phyloP scores from a whole-genome alignment of 768 basidiomycete genomes.

The Mrakia blollopis region DNA sequence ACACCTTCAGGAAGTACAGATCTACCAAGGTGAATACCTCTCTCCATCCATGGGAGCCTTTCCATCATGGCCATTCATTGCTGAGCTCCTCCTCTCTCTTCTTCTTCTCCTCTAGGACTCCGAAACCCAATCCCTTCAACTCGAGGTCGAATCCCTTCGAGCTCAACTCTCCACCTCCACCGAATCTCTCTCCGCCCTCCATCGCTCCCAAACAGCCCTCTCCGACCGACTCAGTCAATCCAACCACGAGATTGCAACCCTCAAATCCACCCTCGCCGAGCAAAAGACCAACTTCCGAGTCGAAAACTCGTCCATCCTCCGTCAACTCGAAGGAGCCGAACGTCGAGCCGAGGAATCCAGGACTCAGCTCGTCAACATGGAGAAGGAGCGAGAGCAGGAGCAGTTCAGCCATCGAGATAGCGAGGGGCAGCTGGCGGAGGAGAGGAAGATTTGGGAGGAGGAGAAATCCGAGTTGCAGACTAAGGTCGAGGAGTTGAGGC shows the following conservation, averaged over 20 bases:
- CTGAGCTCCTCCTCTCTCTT: not conserved
- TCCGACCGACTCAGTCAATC: slow-evolving; percentile 72
- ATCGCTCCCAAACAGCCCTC: slow-evolving; percentile 65
- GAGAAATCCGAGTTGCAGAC: slow-evolving; percentile 54
- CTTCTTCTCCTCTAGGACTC: slow-evolving; percentile 48
- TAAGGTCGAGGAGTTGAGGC: slow-evolving; percentile 35
- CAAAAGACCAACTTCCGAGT: slow-evolving; percentile 75
- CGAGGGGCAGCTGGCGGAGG: slow-evolving; percentile 48
- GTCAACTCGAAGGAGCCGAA: slow-evolving; percentile 79
- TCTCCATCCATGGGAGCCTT: not conserved
- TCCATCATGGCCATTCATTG: not conserved
- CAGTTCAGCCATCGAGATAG: slow-evolving; percentile 53
- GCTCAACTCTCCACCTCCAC: slow-evolving; percentile 64
- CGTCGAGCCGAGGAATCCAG: slow-evolving; percentile 80
- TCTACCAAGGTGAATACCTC: slow-evolving; percentile 37
- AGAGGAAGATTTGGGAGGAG: slow-evolving; percentile 62
- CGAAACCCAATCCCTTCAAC: slow-evolving; percentile 64
- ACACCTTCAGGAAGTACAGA: slow-evolving; percentile 77
- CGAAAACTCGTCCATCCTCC: slow-evolving; percentile 67
- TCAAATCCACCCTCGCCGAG: slow-evolving; percentile 73
- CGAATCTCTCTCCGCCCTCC: slow-evolving; percentile 65
- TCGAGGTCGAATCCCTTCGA: slow-evolving; percentile 65
- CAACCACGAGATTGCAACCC: slow-evolving; percentile 65
- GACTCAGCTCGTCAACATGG: slow-evolving; percentile 72
- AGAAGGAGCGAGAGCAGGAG: slow-evolving; percentile 72